phyloP scores from a whole-genome alignment of 2,329 filamentous ascomycete genomes.

The Trichoderma koningiopsis region DNA sequence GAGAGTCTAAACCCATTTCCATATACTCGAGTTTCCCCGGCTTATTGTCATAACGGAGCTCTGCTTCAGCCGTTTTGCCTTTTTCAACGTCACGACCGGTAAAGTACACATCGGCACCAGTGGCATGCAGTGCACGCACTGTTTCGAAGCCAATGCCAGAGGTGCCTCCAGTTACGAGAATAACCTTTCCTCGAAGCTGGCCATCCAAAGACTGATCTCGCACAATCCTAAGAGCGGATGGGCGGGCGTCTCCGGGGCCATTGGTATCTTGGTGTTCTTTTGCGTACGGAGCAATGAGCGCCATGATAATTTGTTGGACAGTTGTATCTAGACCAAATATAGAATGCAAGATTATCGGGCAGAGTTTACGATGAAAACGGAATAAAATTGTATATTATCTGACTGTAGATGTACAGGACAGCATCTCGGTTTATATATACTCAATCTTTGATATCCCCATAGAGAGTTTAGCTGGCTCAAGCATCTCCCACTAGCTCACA shows the following conservation, averaged over 20 bases:
- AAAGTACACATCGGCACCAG: constrained; percentile 48
- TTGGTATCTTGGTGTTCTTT: constrained; percentile 6
- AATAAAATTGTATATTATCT: too few relatives aligned
- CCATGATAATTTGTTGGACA: neutral
- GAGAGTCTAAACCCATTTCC: constrained; percentile 35
- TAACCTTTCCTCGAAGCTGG: constrained; percentile 39
- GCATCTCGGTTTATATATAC: neutral
- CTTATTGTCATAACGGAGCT: constrained; percentile 30
- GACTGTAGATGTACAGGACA: neutral
- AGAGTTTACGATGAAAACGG: neutral
- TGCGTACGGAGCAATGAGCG: constrained; percentile 10
- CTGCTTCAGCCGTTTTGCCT: constrained; percentile 30
- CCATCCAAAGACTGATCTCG: constrained; percentile 36
- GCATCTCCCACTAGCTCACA: neutral
- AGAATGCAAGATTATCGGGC: too few relatives aligned
- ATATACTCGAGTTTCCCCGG: constrained; percentile 39
- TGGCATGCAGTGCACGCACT: constrained; percentile 44
- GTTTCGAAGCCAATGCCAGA: constrained; percentile 50
- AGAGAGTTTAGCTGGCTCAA: neutral
- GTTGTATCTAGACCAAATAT: neutral
- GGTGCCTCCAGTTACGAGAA: constrained; percentile 47
- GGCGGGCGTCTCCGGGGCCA: constrained; percentile 39
- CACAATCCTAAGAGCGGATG: constrained; percentile 42
- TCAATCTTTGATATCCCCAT: neutral
- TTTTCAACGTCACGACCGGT: constrained; percentile 44